These are phyloP conservation scores for Plasmopara viticola DNA, from an alignment of 352 stramenopile genomes.

Conservation along the genomic window DNA sequence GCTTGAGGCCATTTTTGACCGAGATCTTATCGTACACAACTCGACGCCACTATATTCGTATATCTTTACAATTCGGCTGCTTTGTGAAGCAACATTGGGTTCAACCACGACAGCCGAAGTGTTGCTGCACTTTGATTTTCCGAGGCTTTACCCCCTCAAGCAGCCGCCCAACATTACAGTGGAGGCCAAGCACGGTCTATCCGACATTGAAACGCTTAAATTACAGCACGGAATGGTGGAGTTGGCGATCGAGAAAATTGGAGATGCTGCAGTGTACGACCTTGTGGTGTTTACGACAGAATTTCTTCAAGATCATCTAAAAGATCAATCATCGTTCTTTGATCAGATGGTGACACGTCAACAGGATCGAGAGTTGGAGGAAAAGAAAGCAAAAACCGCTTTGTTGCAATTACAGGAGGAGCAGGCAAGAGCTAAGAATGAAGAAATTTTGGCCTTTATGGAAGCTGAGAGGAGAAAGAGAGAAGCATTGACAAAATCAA, in stretches of 20 bases:
- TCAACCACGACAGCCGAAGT: slow-evolving; percentile 48
- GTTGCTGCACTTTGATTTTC: slow-evolving; percentile 68
- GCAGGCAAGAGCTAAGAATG: slow-evolving; percentile 53
- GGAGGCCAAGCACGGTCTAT: slow-evolving; percentile 62
- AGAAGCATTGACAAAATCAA: slow-evolving; percentile 44
- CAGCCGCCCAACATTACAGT: slow-evolving; percentile 63
- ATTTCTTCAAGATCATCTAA: slow-evolving; percentile 75
- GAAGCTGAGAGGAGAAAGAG: slow-evolving; percentile 67
- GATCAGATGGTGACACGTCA: slow-evolving; percentile 84
- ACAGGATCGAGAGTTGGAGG: slow-evolving; percentile 50
- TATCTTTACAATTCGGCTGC: slow-evolving; percentile 78
- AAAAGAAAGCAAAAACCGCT: slow-evolving; percentile 56
- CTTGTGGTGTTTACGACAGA: slow-evolving; percentile 77
- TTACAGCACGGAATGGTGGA: slow-evolving; percentile 51
- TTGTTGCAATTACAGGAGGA: slow-evolving; percentile 51
- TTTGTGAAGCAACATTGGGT: slow-evolving; percentile 40
- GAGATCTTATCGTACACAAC: slow-evolving; percentile 58
- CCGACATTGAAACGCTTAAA: slow-evolving; percentile 53
- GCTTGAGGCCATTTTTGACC: slow-evolving; percentile 76
- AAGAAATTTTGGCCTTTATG: slow-evolving; percentile 75
- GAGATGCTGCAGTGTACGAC: slow-evolving; percentile 76
- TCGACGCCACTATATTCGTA: slow-evolving; percentile 74
- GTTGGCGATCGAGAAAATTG: slow-evolving; percentile 57
- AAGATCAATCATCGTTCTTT: slow-evolving; percentile 83
- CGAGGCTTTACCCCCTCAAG: slow-evolving; percentile 56